Conservation (phyloP, 495 filamentous ascomycete genomes). For the Choiromyces venosus region DNA sequence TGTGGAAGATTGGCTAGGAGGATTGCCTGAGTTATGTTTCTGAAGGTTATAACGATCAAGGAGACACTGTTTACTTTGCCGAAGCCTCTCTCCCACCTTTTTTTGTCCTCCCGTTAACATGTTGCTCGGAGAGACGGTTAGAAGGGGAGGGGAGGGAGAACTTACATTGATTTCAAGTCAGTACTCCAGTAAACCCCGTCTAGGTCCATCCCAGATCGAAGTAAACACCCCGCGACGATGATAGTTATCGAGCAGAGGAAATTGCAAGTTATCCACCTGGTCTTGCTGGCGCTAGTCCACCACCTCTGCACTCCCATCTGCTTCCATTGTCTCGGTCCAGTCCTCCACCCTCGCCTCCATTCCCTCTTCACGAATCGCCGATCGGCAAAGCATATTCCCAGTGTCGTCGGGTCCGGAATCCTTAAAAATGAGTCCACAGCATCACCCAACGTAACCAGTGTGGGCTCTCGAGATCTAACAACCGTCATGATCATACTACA, state of each 20-base stretch:
- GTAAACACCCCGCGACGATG: not conserved
- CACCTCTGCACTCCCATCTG: not conserved
- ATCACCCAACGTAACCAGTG: slow-evolving; percentile 24
- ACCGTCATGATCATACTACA: slow-evolving; percentile 38
- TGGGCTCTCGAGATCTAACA: slow-evolving; percentile 28
- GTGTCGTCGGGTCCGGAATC: slow-evolving; percentile 11
- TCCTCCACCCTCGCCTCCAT: not conserved
- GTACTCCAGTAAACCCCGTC: not conserved
- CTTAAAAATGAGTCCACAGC: slow-evolving; percentile 15
- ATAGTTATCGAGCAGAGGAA: not conserved
- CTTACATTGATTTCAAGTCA: not conserved
- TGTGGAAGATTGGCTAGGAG: slow-evolving; percentile 49
- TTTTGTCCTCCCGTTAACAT: too few relatives aligned
- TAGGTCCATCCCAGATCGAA: not conserved
- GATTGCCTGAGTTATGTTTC: slow-evolving; percentile 34
- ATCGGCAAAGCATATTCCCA: not conserved
- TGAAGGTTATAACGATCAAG: slow-evolving; percentile 11
- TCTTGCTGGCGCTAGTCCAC: not conserved
- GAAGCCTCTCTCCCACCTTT: slow-evolving; percentile 10
- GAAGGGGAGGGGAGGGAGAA: not conserved
- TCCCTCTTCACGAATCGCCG: not conserved
- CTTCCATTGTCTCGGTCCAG: not conserved
- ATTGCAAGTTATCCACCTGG: slow-evolving; percentile 7
- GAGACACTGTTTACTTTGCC: slow-evolving; percentile 1
- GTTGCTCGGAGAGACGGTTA: not conserved